phyloP scores from a whole-genome alignment of 192 early-diverging fungal genomes.

The Pilaira anomala region DNA sequence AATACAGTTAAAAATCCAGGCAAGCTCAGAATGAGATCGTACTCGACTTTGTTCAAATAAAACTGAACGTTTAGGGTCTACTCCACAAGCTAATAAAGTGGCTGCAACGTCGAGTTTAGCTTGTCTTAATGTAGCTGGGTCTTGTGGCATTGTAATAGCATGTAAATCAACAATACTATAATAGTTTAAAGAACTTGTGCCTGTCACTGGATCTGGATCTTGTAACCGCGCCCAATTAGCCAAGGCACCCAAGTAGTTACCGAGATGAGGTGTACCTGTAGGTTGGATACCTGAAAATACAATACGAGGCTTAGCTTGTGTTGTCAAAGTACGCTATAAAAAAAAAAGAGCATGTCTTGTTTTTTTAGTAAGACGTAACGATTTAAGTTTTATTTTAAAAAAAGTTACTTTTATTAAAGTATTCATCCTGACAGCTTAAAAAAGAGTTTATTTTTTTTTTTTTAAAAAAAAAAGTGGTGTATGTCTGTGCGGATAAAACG shows the following conservation, averaged over 20 bases:
- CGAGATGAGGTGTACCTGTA: conserved; percentile 88
- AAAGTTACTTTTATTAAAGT: no score
- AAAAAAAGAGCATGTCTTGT: no score
- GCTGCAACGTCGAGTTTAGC: conserved; percentile 74
- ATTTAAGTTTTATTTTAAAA: no score
- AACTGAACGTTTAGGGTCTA: conserved; percentile 66
- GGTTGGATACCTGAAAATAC: conserved; percentile 92
- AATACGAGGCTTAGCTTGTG: conserved; percentile 7
- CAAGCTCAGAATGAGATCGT: conserved; percentile 72
- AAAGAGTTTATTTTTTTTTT: no score
- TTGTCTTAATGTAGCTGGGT: conserved; percentile 59
- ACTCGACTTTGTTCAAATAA: conserved; percentile 87
- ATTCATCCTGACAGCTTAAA: no score
- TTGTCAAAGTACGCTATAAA: no score
- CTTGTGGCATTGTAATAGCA: conserved; percentile 75
- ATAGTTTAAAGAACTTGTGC: conserved; percentile 38
- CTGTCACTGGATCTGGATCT: conserved; percentile 14
- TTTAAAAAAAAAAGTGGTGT: no score
- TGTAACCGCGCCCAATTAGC: conserved; percentile 84
- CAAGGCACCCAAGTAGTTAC: conserved; percentile 92
- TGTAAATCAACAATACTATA: conserved; percentile 90
- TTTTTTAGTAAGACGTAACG: no score
- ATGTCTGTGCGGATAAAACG: no score
- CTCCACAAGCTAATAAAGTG: conserved; percentile 78
- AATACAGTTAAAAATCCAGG: conserved; percentile 84